phyloP scores from a whole-genome alignment of 2,329 filamentous ascomycete genomes.

The Chaetomium sp. region DNA sequence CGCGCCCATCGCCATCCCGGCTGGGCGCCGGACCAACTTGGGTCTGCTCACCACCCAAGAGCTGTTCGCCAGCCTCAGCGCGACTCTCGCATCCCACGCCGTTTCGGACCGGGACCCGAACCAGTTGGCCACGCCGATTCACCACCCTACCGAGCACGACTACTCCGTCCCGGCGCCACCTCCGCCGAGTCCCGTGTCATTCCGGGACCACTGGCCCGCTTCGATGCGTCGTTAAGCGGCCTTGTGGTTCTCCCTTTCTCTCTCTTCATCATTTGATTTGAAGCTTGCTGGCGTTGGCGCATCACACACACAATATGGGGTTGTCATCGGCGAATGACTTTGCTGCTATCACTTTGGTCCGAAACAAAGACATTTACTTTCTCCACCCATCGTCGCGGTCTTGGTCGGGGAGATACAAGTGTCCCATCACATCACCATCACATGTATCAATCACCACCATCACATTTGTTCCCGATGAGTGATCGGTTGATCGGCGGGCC shows the following conservation, averaged over 20 bases:
- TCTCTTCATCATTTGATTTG: not conserved
- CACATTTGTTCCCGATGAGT: too few species aligned
- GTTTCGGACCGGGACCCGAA: slow-evolving; percentile 21
- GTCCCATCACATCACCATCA: too few species aligned
- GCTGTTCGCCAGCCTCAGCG: slow-evolving; percentile 47
- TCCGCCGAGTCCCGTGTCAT: slow-evolving; percentile 58
- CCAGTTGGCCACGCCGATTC: slow-evolving; percentile 41
- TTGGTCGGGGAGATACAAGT: too few species aligned
- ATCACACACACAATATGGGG: not conserved
- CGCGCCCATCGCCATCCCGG: slow-evolving; percentile 42
- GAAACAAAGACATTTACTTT: not conserved
- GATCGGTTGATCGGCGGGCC: too few species aligned
- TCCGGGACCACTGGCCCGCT: slow-evolving; percentile 50
- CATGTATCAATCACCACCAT: not conserved
- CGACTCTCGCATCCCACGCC: slow-evolving; percentile 39
- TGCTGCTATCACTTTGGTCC: not conserved
- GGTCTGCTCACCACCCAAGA: slow-evolving; percentile 43
- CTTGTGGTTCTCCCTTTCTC: not conserved
- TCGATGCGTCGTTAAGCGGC: slow-evolving; percentile 18
- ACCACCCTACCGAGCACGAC: slow-evolving; percentile 50
- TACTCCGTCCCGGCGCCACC: slow-evolving; percentile 60
- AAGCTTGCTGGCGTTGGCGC: slow-evolving; percentile 4
- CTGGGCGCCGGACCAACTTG: slow-evolving; percentile 37
- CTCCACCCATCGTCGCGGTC: not conserved
- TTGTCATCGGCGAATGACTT: slow-evolving; percentile 6